phyloP scores from a whole-genome alignment of 2,329 filamentous ascomycete species.

The Fusarium annulatum region DNA sequence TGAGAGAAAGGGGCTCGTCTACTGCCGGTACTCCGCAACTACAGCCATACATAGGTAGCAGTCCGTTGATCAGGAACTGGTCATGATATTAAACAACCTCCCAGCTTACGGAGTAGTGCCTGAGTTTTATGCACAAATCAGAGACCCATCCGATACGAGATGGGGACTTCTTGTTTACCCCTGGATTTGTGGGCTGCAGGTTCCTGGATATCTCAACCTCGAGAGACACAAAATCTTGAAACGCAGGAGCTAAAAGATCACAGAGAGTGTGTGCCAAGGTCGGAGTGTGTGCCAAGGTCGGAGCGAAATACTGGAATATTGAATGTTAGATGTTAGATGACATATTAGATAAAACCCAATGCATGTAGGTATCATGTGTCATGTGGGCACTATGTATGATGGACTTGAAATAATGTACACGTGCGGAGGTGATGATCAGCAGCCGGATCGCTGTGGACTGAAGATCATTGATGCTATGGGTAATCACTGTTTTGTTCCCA shows the following conservation, averaged over 20 bases:
- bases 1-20: neutral
- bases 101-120: conserved; percentile 2
- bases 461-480: conserved; percentile 22
- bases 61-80: conserved; percentile 16
- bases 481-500: neutral
- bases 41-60: neutral
- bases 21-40: neutral
- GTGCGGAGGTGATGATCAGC: conserved; percentile 34
- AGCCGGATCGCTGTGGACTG: conserved; percentile 13
- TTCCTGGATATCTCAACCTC: neutral
- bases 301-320: neutral
- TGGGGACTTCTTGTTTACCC: conserved; percentile 20
- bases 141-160: conserved; percentile 29
- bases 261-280: neutral
- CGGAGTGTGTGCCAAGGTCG: neutral
- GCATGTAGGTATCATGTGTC: neutral
- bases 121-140: conserved; percentile 31
- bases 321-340: conserved; percentile 1
- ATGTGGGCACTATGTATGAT: conserved; percentile 1
- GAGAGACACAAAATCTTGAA: neutral
- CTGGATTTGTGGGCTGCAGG: conserved; percentile 25
- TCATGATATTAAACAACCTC: neutral
- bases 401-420: conserved; percentile 5
- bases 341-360: neutral
- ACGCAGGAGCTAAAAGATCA: neutral